Evolutionary conservation across 371 early-diverging fungal genomes (phyloP).

Genomic region (Mucor lusitanicus): DNA sequence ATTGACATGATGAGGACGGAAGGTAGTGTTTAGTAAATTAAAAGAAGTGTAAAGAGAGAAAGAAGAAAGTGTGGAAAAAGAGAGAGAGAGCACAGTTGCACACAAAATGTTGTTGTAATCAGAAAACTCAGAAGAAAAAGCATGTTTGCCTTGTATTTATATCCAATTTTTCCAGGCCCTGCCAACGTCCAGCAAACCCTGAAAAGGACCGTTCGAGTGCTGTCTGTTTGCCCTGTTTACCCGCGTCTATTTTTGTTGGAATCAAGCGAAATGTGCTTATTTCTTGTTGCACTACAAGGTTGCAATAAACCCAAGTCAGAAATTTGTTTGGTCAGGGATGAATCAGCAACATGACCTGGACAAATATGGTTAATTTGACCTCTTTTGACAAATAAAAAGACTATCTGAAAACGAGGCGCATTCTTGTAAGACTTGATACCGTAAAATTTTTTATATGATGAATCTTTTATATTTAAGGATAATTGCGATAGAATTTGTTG

Average conservation of each 20-base stretch:
- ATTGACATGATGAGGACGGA: conserved; percentile 10
- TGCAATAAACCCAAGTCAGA: neutral
- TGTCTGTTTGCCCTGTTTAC: neutral
- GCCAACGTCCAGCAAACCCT: neutral
- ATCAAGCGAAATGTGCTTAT: neutral
- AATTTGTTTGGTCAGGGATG: neutral
- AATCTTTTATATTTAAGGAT: neutral
- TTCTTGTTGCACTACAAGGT: neutral
- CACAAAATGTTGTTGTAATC: neutral
- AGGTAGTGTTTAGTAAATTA: neutral
- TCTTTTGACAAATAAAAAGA: neutral
- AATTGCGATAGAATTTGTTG: neutral
- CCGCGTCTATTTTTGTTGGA: neutral
- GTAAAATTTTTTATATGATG: neutral
- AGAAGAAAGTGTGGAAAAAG: neutral
- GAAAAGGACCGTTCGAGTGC: neutral
- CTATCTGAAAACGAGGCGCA: neutral
- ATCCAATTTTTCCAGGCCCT: neutral
- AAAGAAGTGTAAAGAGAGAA: neutral
- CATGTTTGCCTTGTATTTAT: neutral
- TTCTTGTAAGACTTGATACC: neutral
- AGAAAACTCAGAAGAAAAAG: neutral
- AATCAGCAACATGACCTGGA: neutral
- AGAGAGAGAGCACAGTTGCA: neutral
- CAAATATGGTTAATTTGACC: neutral